These are phyloP conservation scores for Acacia acuminata DNA, from an alignment of 306 rosid species.

Conservation along the genomic window DNA sequence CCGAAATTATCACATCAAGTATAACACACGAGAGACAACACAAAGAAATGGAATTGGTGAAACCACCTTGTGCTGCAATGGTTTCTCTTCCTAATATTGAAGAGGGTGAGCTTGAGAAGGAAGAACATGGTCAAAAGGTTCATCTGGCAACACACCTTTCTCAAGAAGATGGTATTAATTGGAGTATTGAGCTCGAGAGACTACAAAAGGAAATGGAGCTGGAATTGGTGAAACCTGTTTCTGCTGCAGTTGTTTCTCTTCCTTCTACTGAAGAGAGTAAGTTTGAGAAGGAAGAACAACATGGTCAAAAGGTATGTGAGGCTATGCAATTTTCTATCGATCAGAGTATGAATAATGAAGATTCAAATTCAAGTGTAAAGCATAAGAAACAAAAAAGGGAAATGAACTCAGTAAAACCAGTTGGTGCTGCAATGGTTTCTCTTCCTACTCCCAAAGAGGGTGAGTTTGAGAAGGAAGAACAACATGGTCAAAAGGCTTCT, in stretches of 20 bases:
- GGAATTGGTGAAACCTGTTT: neutral
- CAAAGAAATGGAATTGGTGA: conserved; percentile 35
- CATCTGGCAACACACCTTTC: conserved; percentile 25
- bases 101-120: conserved; percentile 38
- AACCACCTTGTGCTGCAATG: conserved; percentile 24
- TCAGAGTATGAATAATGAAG: conserved; percentile 24
- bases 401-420: neutral
- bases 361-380: conserved; percentile 12
- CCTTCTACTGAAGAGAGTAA: conserved; percentile 36
- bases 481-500: neutral
- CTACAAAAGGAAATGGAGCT: conserved; percentile 24
- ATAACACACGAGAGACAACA: conserved; percentile 23
- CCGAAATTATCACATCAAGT: conserved; percentile 16
- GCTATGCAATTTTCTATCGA: conserved; percentile 26
- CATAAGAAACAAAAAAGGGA: neutral
- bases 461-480: conserved; percentile 37
- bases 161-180: conserved; percentile 30
- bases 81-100: conserved; percentile 30
- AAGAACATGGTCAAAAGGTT: conserved; percentile 32
- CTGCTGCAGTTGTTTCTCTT: conserved; percentile 14
- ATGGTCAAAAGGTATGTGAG: conserved; percentile 33
- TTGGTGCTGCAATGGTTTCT: conserved; percentile 13
- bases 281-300: conserved; percentile 30
- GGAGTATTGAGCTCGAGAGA: conserved; percentile 19
- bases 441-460: conserved; percentile 36